A percentile compares a stretch with the other conserved stretches of the same genome.
Conservation (phyloP, 1,284 basidiomycete species). For the Pseudozyma tsukubaensis region DNA sequence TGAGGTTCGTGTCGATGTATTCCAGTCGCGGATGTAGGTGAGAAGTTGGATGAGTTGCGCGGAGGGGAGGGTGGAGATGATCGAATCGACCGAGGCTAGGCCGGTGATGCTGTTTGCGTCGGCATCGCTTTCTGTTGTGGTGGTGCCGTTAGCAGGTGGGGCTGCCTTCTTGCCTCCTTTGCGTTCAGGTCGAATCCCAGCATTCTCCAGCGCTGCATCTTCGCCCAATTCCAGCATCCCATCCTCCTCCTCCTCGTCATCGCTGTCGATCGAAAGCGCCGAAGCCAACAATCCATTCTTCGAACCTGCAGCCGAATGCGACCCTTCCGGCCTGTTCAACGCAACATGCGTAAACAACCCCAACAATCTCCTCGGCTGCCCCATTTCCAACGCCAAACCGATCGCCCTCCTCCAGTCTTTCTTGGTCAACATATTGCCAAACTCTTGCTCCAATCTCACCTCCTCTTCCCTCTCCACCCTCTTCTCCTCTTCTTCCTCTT, state of each 20-base stretch:
- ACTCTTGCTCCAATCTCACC: constrained; percentile 85
- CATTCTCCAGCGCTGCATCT: constrained; percentile 7
- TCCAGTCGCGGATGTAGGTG: constrained; percentile 90
- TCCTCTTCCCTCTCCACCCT: constrained; percentile 38
- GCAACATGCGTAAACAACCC: constrained; percentile 76
- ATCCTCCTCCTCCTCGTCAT: constrained; percentile 11
- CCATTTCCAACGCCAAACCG: constrained; percentile 87
- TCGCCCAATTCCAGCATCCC: constrained; percentile 5
- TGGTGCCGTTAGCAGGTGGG: background rate
- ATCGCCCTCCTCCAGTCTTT: constrained; percentile 93
- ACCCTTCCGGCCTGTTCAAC: constrained; percentile 36
- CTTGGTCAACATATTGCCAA: constrained; percentile 85
- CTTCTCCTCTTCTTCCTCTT: constrained; percentile 71
- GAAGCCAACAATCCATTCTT: constrained; percentile 5
- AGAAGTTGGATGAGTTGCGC: constrained; percentile 84
- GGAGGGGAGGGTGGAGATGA: constrained; percentile 79
- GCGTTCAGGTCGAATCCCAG: background rate
- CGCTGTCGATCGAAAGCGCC: constrained; percentile 1
- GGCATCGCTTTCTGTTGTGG: background rate
- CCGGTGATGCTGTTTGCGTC: constrained; percentile 57
- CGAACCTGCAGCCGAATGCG: background rate
- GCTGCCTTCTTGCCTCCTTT: background rate
- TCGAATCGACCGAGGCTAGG: constrained; percentile 69
- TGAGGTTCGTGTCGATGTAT: constrained; percentile 86
- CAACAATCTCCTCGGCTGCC: constrained; percentile 88